A percentile compares a stretch with the other conserved stretches of the same genome.
Evolutionary conservation across 371 early-diverging fungal genomes (phyloP).

Genomic region (Rhizomucor pusillus): DNA sequence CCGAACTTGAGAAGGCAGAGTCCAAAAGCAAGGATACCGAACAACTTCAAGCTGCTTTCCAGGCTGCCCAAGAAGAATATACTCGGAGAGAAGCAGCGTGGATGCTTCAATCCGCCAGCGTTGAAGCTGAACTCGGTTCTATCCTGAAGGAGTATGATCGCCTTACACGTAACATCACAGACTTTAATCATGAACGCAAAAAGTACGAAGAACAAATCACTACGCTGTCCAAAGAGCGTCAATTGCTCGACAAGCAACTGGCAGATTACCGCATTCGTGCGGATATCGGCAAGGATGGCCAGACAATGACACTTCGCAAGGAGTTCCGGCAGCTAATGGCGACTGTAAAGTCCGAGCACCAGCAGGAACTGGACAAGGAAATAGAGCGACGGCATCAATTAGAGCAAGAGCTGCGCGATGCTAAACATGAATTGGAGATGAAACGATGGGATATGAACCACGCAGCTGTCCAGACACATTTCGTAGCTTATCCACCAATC

Average conservation of each 20-base stretch:
- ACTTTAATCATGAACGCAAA: slow-evolving; percentile 43
- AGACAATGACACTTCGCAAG: slow-evolving; percentile 45
- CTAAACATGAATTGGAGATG: slow-evolving; percentile 46
- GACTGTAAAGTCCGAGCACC: slow-evolving; percentile 45
- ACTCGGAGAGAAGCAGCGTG: slow-evolving; percentile 33
- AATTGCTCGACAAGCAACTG: slow-evolving; percentile 25
- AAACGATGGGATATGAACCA: slow-evolving; percentile 42
- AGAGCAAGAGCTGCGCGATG: slow-evolving; percentile 37
- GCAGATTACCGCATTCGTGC: slow-evolving; percentile 27
- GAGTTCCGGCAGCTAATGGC: slow-evolving; percentile 59
- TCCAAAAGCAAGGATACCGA: too few relatives aligned
- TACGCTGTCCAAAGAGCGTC: slow-evolving; percentile 21
- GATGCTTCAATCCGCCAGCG: slow-evolving; percentile 33
- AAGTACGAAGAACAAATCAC: slow-evolving; percentile 24
- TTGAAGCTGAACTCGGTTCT: slow-evolving; percentile 40
- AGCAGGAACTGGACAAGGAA: slow-evolving; percentile 38
- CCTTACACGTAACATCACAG: slow-evolving; percentile 44
- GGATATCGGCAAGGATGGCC: slow-evolving; percentile 14
- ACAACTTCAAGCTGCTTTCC: too few relatives aligned
- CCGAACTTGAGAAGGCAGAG: background rate
- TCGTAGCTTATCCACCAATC: slow-evolving; percentile 19
- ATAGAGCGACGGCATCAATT: slow-evolving; percentile 31
- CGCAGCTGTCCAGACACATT: slow-evolving; percentile 40
- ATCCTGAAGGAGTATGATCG: slow-evolving; percentile 49
- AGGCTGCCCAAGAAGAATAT: slow-evolving; percentile 24